These are phyloP conservation scores for Phytophthora tubulina DNA, from an alignment of 352 stramenopile genomes.

Conservation along the genomic window DNA sequence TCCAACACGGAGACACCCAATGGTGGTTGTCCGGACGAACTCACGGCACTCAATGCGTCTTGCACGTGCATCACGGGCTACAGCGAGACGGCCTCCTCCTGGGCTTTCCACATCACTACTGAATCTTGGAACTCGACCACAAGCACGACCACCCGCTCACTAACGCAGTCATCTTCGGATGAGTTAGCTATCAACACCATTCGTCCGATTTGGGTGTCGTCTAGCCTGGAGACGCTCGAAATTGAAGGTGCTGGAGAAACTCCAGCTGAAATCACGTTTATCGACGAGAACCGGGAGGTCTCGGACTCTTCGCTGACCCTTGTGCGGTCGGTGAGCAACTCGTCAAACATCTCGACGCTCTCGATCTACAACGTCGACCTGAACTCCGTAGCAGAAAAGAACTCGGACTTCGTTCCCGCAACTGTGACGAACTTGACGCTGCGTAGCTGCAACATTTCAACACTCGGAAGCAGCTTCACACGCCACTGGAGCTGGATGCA, in stretches of 20 bases:
- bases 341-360: constrained; percentile 41
- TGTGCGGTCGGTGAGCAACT: constrained; percentile 36
- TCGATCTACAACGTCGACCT: constrained; percentile 49
- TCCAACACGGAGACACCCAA: constrained; percentile 42
- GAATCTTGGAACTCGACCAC: constrained; percentile 31
- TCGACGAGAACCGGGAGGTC: constrained; percentile 39
- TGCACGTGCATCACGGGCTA: constrained; percentile 54
- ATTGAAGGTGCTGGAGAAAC: constrained; percentile 30
- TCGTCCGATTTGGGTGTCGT: constrained; percentile 45
- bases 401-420: constrained; percentile 45
- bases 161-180: constrained; percentile 36
- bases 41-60: constrained; percentile 49
- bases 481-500: constrained; percentile 36
- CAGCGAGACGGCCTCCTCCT: constrained; percentile 31
- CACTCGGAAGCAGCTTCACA: constrained; percentile 43
- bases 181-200: constrained; percentile 40
- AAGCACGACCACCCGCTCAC: constrained; percentile 21
- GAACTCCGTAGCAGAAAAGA: constrained; percentile 29
- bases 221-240: constrained; percentile 38
- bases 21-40: constrained; percentile 44
- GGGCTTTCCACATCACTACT: constrained; percentile 40
- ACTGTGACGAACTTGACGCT: constrained; percentile 51
- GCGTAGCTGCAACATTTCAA: constrained; percentile 60
- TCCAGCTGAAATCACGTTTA: constrained; percentile 36
- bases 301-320: constrained; percentile 31